Evolutionary conservation across 1,284 basidiomycete genomes (phyloP), one percentile per base, ranked within the genome.

Genomic region (Coniferiporia sulphurascens): DNA sequence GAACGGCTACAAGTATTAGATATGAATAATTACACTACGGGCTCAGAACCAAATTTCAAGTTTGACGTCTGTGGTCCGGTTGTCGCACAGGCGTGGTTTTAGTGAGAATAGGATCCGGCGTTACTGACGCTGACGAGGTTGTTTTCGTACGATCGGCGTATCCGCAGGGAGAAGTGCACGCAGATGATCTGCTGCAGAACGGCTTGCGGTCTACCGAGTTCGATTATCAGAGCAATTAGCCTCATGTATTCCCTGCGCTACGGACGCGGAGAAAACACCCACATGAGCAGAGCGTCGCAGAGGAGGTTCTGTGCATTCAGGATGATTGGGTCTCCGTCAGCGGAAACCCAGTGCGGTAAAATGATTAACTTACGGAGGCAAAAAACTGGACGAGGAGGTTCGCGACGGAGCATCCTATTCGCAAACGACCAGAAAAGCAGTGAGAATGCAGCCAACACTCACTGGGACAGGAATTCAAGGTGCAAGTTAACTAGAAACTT

Each of bases 371-470:
- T 46, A 58, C 56, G 22, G 56, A 58, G 13, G 50, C 56, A 21
- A 58, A 58, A 38, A 58, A 50, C 43, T 58, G 56, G 43, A 52
- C 41, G 4, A 58, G 22, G 27, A 58, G 56, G 32, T 58, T 58
- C 41, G 43, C 49, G 32, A 52, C 21, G 6, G 49, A 52, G 13
- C 22, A 52, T 17, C 38, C 56, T 58, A 12, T 41, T 27, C 27
- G 27, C 27, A 27, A 27, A 27, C 5, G 3, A 27, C 5, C 27
- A 27, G 27, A 27, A 27, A 27, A 27, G 3, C 27, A 27, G 27
- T 5, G 27, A 27, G 27, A 27, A 27, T 5, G 27, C 27, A 27
- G 5, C 27, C 27, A 27, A 27, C 27, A 27, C 27, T 27, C 27
- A 5, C 27, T 27, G 27, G 5, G 27, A 2, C 27, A 2, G 5